A percentile compares a stretch with the other conserved stretches of the same genome.
These are phyloP conservation scores for Saccharomycopsis babjevae DNA, from an alignment of 805 yeast genomes.

Conservation along the genomic window DNA sequence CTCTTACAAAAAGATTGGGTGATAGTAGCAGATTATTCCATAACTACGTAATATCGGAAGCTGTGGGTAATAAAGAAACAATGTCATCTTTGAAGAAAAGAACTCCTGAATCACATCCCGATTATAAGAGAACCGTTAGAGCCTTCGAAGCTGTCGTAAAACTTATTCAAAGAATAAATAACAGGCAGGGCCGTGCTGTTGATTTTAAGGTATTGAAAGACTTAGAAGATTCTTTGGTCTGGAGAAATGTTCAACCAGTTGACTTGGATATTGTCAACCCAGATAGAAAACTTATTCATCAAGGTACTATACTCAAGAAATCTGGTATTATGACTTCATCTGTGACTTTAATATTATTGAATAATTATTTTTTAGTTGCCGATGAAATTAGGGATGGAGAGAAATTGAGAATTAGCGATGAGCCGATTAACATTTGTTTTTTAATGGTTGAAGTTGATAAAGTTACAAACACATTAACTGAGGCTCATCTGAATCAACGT, in stretches of 20 bases:
- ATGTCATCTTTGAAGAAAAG: slow-evolving; percentile 46
- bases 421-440: slow-evolving; percentile 53
- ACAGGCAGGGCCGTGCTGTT: slow-evolving; percentile 50
- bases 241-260: slow-evolving; percentile 40
- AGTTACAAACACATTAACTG: not conserved
- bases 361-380: slow-evolving; percentile 59
- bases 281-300: slow-evolving; percentile 43
- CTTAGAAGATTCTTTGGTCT: slow-evolving; percentile 42
- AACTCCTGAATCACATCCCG: slow-evolving; percentile 39
- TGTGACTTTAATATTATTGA: slow-evolving; percentile 47
- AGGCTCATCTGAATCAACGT: not conserved
- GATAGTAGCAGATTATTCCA: slow-evolving; percentile 47
- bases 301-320: slow-evolving; percentile 50
- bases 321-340: slow-evolving; percentile 59
- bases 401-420: slow-evolving; percentile 37
- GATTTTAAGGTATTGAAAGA: slow-evolving; percentile 44
- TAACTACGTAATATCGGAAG: slow-evolving; percentile 44
- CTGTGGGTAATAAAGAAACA: slow-evolving; percentile 52
- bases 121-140: slow-evolving; percentile 38
- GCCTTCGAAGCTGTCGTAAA: slow-evolving; percentile 46
- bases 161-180: slow-evolving; percentile 51
- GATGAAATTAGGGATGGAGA: slow-evolving; percentile 38
- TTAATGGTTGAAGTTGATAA: slow-evolving; percentile 36
- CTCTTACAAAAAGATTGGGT: slow-evolving; percentile 30
- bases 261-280: slow-evolving; percentile 44